These are phyloP conservation scores for Fusarium cicatricum DNA, from an alignment of 2,329 filamentous ascomycete species.

Conservation along the genomic window DNA sequence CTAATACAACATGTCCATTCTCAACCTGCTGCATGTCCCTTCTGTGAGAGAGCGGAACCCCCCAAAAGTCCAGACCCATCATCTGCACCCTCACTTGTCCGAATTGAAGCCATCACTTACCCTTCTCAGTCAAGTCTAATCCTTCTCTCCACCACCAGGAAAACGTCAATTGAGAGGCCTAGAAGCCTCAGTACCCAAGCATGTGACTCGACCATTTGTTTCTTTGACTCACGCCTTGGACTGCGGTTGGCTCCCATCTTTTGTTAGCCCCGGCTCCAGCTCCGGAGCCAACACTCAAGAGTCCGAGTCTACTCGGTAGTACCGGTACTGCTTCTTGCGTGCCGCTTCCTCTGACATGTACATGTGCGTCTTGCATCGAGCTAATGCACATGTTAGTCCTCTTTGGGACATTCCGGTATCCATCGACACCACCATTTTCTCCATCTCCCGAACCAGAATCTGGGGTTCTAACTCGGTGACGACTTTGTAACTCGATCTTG, in stretches of 20 bases:
- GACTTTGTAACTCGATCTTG: conserved; percentile 4
- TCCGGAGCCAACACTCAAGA: conserved; percentile 16
- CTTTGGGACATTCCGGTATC: conserved; percentile 33
- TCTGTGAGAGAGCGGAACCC: not conserved
- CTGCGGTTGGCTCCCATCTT: too few relatives aligned
- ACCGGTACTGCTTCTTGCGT: too few relatives aligned
- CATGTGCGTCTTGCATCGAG: conserved; percentile 24
- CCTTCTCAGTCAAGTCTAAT: not conserved
- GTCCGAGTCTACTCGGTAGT: too few relatives aligned
- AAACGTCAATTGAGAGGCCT: not conserved
- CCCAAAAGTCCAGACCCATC: not conserved
- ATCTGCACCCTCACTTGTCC: not conserved
- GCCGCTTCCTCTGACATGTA: not conserved
- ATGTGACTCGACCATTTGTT: too few relatives aligned
- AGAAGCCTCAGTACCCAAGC: too few relatives aligned
- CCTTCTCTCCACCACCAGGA: not conserved
- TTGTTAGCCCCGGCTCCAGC: too few relatives aligned
- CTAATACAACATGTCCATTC: too few relatives aligned
- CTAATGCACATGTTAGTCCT: conserved; percentile 31
- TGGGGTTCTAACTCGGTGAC: conserved; percentile 14
- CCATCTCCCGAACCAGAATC: conserved; percentile 26
- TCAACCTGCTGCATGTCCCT: not conserved
- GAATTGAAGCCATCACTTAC: not conserved
- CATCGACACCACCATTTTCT: conserved; percentile 5
- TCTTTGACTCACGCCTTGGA: too few relatives aligned